phyloP scores from a whole-genome alignment of 116 monocot species.

The Cymodocea nodosa region DNA sequence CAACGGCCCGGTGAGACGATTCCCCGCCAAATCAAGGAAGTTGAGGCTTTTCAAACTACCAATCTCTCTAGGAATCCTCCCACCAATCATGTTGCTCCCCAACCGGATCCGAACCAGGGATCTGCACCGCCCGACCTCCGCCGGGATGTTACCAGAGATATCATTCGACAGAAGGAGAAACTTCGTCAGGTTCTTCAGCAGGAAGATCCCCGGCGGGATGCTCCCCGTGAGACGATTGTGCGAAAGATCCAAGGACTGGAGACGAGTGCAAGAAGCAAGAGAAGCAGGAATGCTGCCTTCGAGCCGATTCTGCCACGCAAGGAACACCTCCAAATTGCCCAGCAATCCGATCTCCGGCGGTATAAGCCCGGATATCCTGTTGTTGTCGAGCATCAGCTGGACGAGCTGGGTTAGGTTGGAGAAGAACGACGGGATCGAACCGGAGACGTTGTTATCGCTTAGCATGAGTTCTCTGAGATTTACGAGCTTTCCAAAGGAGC shows the following conservation, averaged over 20 bases:
- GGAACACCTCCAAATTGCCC: conserved; percentile 36
- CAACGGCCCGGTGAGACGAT: conserved; percentile 47
- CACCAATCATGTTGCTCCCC: conserved; percentile 44
- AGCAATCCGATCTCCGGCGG: conserved; percentile 58
- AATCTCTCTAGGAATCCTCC: conserved; percentile 49
- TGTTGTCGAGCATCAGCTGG: conserved; percentile 85
- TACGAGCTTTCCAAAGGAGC: conserved; percentile 33
- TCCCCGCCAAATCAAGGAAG: conserved; percentile 68
- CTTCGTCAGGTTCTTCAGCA: conserved; percentile 74
- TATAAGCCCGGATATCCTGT: conserved; percentile 70
- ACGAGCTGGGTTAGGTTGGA: conserved; percentile 39
- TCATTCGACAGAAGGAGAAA: conserved; percentile 69
- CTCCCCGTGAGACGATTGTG: conserved; percentile 74
- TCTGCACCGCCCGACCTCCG: conserved; percentile 52
- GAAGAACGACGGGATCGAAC: conserved; percentile 54
- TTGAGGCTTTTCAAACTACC: conserved; percentile 42
- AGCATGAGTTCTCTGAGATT: conserved; percentile 68
- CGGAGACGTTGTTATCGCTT: conserved; percentile 86
- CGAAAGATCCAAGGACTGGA: conserved; percentile 69
- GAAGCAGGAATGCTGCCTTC: conserved; percentile 66
- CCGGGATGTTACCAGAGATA: conserved; percentile 66
- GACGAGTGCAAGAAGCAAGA: conserved; percentile 34
- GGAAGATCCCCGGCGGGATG: conserved; percentile 65
- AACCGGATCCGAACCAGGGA: conserved; percentile 69
- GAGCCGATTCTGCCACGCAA: conserved; percentile 84